phyloP scores from a whole-genome alignment of 495 filamentous ascomycete genomes.

The Astrothelium subdiscretum region DNA sequence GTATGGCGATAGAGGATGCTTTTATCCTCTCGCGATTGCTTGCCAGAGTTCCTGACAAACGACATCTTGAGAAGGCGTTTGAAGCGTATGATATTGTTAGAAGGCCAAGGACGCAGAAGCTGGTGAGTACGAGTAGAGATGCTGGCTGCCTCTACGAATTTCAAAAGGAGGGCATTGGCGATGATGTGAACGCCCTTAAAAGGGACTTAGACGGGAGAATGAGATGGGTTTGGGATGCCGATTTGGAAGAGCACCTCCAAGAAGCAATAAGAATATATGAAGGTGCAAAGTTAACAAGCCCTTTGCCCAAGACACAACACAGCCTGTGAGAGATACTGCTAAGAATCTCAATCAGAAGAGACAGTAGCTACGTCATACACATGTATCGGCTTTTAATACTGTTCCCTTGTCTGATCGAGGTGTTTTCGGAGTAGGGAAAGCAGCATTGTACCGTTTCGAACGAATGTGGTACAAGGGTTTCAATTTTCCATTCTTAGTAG shows the following conservation, averaged over 20 bases:
- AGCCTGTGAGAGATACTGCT: no score
- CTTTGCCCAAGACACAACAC: not conserved
- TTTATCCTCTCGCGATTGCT: conserved; percentile 46
- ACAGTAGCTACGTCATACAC: no score
- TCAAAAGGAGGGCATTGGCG: conserved; percentile 17
- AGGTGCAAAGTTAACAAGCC: not conserved
- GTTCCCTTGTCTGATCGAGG: no score
- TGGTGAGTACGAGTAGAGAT: conserved; percentile 20
- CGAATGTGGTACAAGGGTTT: not conserved
- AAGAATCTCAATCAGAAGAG: no score
- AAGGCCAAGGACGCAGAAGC: conserved; percentile 29
- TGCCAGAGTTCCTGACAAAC: conserved; percentile 26
- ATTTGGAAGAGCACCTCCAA: conserved; percentile 21
- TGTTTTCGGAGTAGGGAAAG: no score
- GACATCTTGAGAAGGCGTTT: conserved; percentile 41
- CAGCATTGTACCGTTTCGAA: not conserved
- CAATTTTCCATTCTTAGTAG: not conserved
- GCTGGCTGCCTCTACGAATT: conserved; percentile 25
- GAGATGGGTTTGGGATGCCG: conserved; percentile 54
- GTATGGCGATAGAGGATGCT: conserved; percentile 59
- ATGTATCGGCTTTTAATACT: no score
- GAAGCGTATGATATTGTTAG: conserved; percentile 49
- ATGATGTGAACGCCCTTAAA: conserved; percentile 25
- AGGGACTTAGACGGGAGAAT: conserved; percentile 37
- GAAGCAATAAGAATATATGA: conserved; percentile 9